Evolutionary conservation across 306 rosid species (phyloP).

Genomic region (Oxytropis ochrocephala): DNA sequence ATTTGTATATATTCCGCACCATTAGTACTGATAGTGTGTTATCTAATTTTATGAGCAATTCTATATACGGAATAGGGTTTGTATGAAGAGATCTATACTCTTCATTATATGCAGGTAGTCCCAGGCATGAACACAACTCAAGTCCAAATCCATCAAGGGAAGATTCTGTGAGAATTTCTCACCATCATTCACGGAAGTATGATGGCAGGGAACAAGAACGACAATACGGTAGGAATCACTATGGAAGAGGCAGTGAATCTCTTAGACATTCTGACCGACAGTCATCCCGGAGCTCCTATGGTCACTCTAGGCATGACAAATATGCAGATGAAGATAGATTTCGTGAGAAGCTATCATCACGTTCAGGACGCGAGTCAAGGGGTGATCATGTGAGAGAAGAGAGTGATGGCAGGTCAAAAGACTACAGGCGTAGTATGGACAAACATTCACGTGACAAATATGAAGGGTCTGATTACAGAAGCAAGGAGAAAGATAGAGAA

Average conservation of each 20-base stretch:
- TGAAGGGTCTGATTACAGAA: conserved; percentile 49
- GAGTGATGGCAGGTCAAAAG: conserved; percentile 47
- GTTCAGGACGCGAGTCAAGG: conserved; percentile 52
- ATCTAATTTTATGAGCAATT: not conserved
- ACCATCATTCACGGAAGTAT: conserved; percentile 43
- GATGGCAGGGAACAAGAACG: conserved; percentile 49
- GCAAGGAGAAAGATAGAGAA: conserved; percentile 50
- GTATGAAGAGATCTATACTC: conserved; percentile 3
- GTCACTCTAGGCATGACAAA: conserved; percentile 57
- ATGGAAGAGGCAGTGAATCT: conserved; percentile 57
- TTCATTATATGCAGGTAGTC: conserved; percentile 53
- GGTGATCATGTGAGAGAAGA: conserved; percentile 49
- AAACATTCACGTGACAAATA: conserved; percentile 58
- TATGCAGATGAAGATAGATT: conserved; percentile 51
- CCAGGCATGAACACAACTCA: conserved; percentile 36
- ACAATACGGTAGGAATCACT: conserved; percentile 41
- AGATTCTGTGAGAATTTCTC: conserved; percentile 40
- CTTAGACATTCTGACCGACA: conserved; percentile 56
- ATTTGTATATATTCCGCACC: not conserved
- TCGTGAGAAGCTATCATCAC: conserved; percentile 46
- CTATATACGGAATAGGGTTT: not conserved
- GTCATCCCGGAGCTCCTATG: conserved; percentile 52
- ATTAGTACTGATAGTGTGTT: not conserved
- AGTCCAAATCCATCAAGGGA: conserved; percentile 48
- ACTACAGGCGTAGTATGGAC: conserved; percentile 34